Evolutionary conservation across 2,329 filamentous ascomycete species (phyloP).

Genomic region (Aspergillus sp.): DNA sequence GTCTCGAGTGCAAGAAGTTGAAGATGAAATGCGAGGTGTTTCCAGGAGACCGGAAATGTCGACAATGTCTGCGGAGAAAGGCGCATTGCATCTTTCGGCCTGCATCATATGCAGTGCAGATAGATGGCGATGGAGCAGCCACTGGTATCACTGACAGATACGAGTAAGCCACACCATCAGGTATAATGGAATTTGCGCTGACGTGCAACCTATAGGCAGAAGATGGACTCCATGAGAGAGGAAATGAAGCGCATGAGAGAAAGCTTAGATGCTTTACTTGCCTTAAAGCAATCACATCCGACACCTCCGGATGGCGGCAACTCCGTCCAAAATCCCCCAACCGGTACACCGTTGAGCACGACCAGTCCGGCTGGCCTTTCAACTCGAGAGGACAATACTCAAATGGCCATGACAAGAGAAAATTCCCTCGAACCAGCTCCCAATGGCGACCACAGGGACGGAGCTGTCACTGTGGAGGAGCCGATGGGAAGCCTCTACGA

Average conservation of each 20-base stretch:
- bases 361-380: neutral
- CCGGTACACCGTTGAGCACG: neutral
- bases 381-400: neutral
- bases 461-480: neutral
- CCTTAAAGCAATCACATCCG: neutral
- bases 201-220: neutral
- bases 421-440: neutral
- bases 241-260: neutral
- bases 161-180: neutral
- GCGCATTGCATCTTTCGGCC: neutral
- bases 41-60: neutral
- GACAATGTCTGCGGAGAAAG: neutral
- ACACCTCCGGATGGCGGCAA: neutral
- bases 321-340: neutral
- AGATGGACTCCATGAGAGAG: neutral
- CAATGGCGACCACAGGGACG: neutral
- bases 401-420: neutral
- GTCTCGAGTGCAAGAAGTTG: neutral
- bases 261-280: neutral
- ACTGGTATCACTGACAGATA: neutral
- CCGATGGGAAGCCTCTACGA: neutral
- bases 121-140: neutral
- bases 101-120: neutral
- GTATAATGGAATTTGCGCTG: neutral
- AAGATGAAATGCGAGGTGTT: neutral